Conservation (phyloP, 2,329 filamentous ascomycete genomes). For the Rhynchosporium agropyri region DNA sequence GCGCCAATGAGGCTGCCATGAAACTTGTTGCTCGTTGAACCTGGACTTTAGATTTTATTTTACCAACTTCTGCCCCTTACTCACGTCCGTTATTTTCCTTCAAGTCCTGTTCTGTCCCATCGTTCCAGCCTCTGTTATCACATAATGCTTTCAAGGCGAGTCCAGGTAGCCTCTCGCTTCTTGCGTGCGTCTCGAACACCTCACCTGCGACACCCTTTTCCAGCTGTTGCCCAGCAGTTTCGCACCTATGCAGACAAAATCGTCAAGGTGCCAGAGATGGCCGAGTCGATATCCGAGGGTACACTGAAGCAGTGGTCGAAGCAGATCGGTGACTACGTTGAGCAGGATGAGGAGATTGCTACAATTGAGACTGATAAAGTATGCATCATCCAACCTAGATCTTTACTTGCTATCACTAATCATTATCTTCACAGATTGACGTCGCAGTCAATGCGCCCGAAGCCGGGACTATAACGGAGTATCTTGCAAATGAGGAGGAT, state of each 20-base stretch:
- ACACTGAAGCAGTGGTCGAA: constrained; percentile 96
- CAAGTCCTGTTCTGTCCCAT: constrained; percentile 30
- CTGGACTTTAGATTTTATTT: not conserved
- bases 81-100: constrained; percentile 11
- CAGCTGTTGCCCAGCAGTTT: constrained; percentile 54
- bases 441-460: constrained; percentile 94
- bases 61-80: constrained; percentile 17
- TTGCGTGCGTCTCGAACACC: constrained; percentile 38
- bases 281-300: constrained; percentile 96
- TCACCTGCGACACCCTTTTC: constrained; percentile 47
- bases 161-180: constrained; percentile 42
- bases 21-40: constrained; percentile 20
- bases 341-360: constrained; percentile 95
- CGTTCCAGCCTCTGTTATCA: constrained; percentile 17
- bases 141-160: constrained; percentile 42
- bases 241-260: constrained; percentile 75
- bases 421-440: constrained; percentile 70
- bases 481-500: constrained; percentile 90
- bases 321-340: constrained; percentile 87
- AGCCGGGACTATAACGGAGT: constrained; percentile 87
- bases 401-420: constrained; percentile 20
- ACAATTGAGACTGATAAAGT: constrained; percentile 99
- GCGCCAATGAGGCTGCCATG: constrained; percentile 10
- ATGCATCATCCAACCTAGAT: constrained; percentile 35
- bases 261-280: constrained; percentile 96